A percentile compares a stretch with the other conserved stretches of the same genome.
phyloP scores from a whole-genome alignment of 495 filamentous ascomycete species.

The Cenococcum geophilum region DNA sequence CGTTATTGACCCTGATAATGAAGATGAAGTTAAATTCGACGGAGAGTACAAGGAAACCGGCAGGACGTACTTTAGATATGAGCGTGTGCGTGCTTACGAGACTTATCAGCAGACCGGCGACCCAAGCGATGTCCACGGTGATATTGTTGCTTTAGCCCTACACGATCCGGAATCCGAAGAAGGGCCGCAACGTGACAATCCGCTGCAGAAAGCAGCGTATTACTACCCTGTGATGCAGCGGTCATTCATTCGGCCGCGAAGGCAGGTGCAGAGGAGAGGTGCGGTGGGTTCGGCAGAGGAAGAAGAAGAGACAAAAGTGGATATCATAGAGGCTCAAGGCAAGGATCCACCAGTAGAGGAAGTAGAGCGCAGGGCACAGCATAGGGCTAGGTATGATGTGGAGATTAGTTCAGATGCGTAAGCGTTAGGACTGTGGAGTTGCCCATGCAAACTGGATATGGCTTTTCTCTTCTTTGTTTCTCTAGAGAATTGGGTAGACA shows the following conservation, averaged over 20 bases:
- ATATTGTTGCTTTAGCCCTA: conserved; percentile 53
- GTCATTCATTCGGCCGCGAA: conserved; percentile 53
- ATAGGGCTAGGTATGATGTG: conserved; percentile 15
- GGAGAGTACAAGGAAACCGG: conserved; percentile 35
- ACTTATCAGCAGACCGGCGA: conserved; percentile 63
- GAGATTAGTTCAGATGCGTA: not conserved
- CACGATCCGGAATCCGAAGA: conserved; percentile 59
- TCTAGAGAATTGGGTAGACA: too few relatives aligned
- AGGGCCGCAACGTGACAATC: conserved; percentile 38
- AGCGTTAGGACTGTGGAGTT: too few relatives aligned
- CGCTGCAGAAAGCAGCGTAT: conserved; percentile 65
- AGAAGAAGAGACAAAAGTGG: conserved; percentile 39
- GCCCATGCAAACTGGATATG: too few relatives aligned
- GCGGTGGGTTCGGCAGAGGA: conserved; percentile 43
- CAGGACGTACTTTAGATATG: conserved; percentile 58
- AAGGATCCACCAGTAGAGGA: conserved; percentile 52
- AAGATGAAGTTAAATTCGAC: conserved; percentile 63
- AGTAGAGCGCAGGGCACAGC: conserved; percentile 39
- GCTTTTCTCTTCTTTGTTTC: too few relatives aligned
- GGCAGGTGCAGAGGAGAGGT: conserved; percentile 32
- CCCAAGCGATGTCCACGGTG: conserved; percentile 47
- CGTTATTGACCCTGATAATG: conserved; percentile 59
- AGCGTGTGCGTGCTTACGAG: conserved; percentile 76
- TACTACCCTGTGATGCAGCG: conserved; percentile 84
- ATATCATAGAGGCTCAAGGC: conserved; percentile 51